These are phyloP conservation scores for Endoconidiophora laricicola DNA, from an alignment of 2,329 filamentous ascomycete species.

Conservation along the genomic window DNA sequence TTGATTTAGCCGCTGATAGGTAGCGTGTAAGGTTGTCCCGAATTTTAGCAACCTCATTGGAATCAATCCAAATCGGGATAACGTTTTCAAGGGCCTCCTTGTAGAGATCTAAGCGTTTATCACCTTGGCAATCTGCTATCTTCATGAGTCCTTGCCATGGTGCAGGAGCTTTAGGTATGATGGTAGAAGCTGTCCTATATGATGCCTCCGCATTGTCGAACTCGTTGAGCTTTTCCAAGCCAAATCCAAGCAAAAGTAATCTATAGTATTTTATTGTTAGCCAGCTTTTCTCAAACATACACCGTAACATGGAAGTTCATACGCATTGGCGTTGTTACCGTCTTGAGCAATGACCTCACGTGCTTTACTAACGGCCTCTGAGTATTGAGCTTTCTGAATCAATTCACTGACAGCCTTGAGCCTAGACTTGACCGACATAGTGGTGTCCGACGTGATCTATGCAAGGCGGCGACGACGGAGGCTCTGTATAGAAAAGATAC, in stretches of 20 bases:
- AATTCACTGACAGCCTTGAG: slow-evolving; percentile 69
- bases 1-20: slow-evolving; percentile 51
- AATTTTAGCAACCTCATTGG: slow-evolving; percentile 45
- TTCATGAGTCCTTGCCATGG: slow-evolving; percentile 83
- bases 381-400: slow-evolving; percentile 63
- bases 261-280: slow-evolving; percentile 32
- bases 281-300: neutral
- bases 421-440: slow-evolving; percentile 49
- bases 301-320: slow-evolving; percentile 19
- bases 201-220: slow-evolving; percentile 57
- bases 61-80: slow-evolving; percentile 54
- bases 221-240: slow-evolving; percentile 58
- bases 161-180: slow-evolving; percentile 62
- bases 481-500: neutral
- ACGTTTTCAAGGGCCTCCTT: slow-evolving; percentile 40
- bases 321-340: slow-evolving; percentile 68
- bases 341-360: slow-evolving; percentile 55
- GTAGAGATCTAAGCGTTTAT: slow-evolving; percentile 2
- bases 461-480: neutral
- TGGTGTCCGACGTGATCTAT: slow-evolving; percentile 5
- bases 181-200: slow-evolving; percentile 54
- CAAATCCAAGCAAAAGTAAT: slow-evolving; percentile 67
- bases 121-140: slow-evolving; percentile 53
- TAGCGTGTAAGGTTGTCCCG: slow-evolving; percentile 65
- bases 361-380: slow-evolving; percentile 54